Evolutionary conservation across 768 basidiomycete species (phyloP).

Genomic region (Leccinum subtestaceum): DNA sequence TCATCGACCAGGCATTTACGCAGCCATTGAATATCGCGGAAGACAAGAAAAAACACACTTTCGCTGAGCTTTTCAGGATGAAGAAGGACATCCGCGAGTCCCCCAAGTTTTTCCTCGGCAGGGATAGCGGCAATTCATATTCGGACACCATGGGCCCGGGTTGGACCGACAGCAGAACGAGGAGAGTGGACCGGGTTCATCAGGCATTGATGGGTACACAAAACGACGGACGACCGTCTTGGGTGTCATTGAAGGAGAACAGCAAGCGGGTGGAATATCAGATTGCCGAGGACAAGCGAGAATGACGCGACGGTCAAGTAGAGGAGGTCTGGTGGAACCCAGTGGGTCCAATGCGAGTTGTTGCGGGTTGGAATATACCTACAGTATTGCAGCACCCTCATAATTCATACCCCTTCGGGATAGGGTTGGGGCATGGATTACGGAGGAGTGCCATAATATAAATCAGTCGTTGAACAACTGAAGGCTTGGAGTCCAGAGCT

Average conservation of each 20-base stretch:
- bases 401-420: too few species aligned
- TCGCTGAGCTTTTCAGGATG: conserved; percentile 17
- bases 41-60: conserved; percentile 16
- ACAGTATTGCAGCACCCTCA: too few species aligned
- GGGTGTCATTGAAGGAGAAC: conserved; percentile 33
- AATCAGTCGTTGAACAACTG: too few species aligned
- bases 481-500: too few species aligned
- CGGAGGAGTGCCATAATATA: too few species aligned
- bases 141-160: conserved; percentile 31
- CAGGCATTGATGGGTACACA: conserved; percentile 29
- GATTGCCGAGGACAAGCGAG: conserved; percentile 11
- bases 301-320: neutral
- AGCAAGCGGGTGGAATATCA: conserved; percentile 18
- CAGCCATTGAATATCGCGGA: conserved; percentile 16
- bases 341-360: neutral
- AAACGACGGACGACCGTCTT: conserved; percentile 32
- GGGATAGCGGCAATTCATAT: conserved; percentile 14
- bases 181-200: conserved; percentile 25
- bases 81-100: conserved; percentile 7
- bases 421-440: too few species aligned
- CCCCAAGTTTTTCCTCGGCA: conserved; percentile 30
- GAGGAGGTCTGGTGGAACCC: conserved; percentile 3
- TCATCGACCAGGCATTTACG: conserved; percentile 65
- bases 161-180: conserved; percentile 27
- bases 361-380: too few species aligned